Evolutionary conservation across 441 rosid genomes (phyloP).

Genomic region (Gossypium schwendimanii): DNA sequence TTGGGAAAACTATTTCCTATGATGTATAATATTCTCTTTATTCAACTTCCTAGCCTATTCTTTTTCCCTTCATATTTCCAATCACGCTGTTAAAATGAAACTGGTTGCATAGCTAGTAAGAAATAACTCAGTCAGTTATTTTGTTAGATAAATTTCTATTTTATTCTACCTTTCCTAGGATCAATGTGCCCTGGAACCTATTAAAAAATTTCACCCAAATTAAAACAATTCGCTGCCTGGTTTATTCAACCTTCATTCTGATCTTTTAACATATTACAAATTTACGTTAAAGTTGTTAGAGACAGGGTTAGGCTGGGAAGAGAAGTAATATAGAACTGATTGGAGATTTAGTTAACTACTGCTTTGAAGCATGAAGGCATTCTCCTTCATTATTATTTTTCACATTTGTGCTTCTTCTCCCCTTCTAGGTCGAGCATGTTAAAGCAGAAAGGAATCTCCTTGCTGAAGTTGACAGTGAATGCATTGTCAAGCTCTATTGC

Average conservation of each 20-base stretch:
- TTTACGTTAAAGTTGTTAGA: not conserved
- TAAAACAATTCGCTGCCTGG: not conserved
- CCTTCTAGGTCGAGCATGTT: constrained; percentile 39
- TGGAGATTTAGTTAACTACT: not conserved
- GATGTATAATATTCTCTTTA: not conserved
- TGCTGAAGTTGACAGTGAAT: constrained; percentile 44
- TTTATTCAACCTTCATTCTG: not conserved
- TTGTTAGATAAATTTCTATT: not conserved
- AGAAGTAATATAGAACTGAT: not conserved
- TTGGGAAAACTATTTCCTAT: not conserved
- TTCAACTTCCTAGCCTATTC: not conserved
- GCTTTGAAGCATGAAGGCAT: not conserved
- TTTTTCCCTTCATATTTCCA: not conserved
- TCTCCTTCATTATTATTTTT: constrained; percentile 4
- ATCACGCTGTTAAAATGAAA: not conserved
- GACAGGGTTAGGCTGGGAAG: not conserved
- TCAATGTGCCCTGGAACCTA: not conserved
- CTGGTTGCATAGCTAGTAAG: not conserved
- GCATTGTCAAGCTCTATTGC: constrained; percentile 38
- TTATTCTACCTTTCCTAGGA: not conserved
- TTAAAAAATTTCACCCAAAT: not conserved
- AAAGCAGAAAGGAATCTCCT: constrained; percentile 45
- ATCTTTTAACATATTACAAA: not conserved
- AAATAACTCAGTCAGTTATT: not conserved
- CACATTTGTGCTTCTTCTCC: not conserved